phyloP scores from a whole-genome alignment of 345 rosid species.

The Nephelium lappaceum region DNA sequence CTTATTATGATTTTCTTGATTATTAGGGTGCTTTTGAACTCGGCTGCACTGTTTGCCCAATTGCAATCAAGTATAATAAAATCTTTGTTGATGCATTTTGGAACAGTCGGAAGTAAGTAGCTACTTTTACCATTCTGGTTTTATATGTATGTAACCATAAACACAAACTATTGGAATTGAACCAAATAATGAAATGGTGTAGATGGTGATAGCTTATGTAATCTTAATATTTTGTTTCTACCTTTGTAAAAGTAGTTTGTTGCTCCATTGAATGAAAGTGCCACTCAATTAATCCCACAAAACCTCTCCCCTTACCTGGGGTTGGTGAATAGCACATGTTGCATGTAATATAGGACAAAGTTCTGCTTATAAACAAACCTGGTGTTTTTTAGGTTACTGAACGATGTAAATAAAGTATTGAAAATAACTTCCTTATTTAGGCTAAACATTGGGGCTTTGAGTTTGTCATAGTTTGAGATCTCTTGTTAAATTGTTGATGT shows the following conservation, averaged over 20 bases:
- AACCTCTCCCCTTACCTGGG: not conserved
- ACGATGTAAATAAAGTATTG: not conserved
- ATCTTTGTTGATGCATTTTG: slow-evolving; percentile 99
- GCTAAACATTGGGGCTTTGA: not conserved
- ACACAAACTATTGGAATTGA: not conserved
- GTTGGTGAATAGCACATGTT: not conserved
- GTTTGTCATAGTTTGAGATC: not conserved
- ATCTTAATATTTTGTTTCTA: not conserved
- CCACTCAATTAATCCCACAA: not conserved
- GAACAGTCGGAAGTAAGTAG: slow-evolving; percentile 93
- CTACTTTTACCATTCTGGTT: not conserved
- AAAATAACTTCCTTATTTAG: not conserved
- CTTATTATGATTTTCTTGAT: slow-evolving; percentile 27
- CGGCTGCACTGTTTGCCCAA: slow-evolving; percentile 91
- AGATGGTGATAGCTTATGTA: not conserved
- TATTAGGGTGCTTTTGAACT: slow-evolving; percentile 95
- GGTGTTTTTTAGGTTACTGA: not conserved
- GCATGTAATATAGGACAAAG: not conserved
- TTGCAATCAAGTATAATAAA: slow-evolving; percentile 96
- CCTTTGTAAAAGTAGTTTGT: not conserved
- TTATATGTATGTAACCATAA: not conserved
- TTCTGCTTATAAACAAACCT: not conserved
- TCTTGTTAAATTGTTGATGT: slow-evolving; percentile 7
- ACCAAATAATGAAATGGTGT: not conserved
- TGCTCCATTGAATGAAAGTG: not conserved